Evolutionary conservation across 2,329 filamentous ascomycete genomes (phyloP).

Genomic region (Alternaria triticimaculans): DNA sequence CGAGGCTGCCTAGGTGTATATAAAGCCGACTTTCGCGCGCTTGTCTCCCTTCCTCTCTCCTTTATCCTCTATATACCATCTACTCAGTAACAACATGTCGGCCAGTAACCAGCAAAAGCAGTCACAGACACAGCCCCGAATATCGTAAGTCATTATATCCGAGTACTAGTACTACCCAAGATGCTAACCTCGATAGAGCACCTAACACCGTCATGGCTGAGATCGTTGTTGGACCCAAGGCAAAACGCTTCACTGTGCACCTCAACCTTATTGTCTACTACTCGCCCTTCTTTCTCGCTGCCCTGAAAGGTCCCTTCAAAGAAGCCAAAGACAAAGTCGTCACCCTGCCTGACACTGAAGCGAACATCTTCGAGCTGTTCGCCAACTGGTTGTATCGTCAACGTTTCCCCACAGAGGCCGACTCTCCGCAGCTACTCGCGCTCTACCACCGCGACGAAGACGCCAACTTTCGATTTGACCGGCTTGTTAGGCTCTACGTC

Average conservation of each 20-base stretch:
- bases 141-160: not conserved
- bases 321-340: not conserved
- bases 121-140: not conserved
- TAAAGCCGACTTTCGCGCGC: not conserved
- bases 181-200: not conserved
- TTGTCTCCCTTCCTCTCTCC: not conserved
- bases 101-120: not conserved
- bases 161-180: not conserved
- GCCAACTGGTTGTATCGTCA: not conserved
- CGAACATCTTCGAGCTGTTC: not conserved
- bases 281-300: not conserved
- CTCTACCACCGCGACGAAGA: not conserved
- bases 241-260: not conserved
- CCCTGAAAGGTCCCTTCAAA: not conserved
- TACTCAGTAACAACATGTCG: not conserved
- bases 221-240: not conserved
- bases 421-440: not conserved
- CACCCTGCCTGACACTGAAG: not conserved
- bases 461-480: too few relatives aligned
- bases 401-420: not conserved
- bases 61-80: not conserved
- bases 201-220: not conserved
- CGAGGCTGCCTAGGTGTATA: not conserved
- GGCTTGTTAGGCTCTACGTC: not conserved
- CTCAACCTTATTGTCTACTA: not conserved